These are phyloP conservation scores for Cochlearia excelsa DNA, from an alignment of 345 rosid species.

Conservation along the genomic window DNA sequence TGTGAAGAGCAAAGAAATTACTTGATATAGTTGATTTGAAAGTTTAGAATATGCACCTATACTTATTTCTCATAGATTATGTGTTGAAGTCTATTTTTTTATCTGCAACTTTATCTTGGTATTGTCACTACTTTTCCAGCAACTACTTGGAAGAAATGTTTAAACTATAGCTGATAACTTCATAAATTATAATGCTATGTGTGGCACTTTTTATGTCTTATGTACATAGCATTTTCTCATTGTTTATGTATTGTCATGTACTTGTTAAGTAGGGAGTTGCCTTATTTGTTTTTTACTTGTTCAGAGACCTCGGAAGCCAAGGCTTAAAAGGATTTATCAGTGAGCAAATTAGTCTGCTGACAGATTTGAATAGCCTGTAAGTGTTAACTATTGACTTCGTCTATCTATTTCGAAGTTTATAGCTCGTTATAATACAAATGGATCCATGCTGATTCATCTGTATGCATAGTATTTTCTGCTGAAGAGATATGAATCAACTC, in stretches of 20 bases:
- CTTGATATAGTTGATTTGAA: too few relatives aligned
- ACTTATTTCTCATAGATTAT: not conserved
- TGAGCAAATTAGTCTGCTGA: constrained; percentile 74
- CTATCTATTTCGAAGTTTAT: constrained; percentile 8
- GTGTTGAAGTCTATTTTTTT: not conserved
- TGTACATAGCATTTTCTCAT: not conserved
- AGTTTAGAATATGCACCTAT: not conserved
- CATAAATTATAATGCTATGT: constrained; percentile 4
- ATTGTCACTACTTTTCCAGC: not conserved
- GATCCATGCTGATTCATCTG: constrained; percentile 7
- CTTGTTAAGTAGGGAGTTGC: not conserved
- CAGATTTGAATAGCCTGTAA: constrained; percentile 84
- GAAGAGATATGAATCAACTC: not conserved
- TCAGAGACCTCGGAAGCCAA: constrained; percentile 91
- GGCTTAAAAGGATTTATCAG: constrained; percentile 85
- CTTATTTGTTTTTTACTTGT: constrained; percentile 9
- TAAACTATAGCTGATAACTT: not conserved
- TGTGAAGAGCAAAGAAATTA: not conserved
- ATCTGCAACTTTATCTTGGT: not conserved
- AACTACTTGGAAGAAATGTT: not conserved
- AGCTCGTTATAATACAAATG: constrained; percentile 2
- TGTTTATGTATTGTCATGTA: too few relatives aligned
- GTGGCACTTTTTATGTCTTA: not conserved
- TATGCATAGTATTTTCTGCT: not conserved
- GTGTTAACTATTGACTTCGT: constrained; percentile 40